Evolutionary conservation across 2,329 filamentous ascomycete species (phyloP), one percentile per base, ranked within the genome.

Genomic region (Aspergillus sp.): DNA sequence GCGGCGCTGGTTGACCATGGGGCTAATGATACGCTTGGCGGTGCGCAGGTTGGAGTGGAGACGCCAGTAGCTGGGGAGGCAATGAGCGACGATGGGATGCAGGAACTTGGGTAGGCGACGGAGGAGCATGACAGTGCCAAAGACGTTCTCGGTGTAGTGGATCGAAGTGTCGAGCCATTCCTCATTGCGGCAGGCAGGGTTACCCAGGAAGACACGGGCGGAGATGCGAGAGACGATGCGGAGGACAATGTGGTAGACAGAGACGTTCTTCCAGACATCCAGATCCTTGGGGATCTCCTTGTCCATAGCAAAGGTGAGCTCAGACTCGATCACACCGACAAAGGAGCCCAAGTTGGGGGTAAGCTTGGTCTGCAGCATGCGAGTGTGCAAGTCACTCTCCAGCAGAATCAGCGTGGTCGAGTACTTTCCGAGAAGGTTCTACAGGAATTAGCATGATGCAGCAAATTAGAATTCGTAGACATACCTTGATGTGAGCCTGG

Each of bases 321-420:
- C 53, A 11, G 41, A 43, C 40, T 48, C 42, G 19, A 52, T 40
- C 11, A 40, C 39, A 29, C 41, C 32, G 4, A 51, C 35, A 12
- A 50, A 47, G 7, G 32, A 29, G 3, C 40, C 48, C 12, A 59
- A 38, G 26, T 53, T 50, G 8, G 56, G 52, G 2, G 54, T 59
- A 27, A 57, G 40, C 37, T 49, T 52, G 13, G 39, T 35, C 39
- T 41, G 39, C 4, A 41, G 31, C 12, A 33, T 28, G 12, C 39
- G 39, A 33, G 39, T 41, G 13, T 33, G 30, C 13, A 35, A 26
- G 39, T 41, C 11, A 26, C 39, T 35, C 27, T 41, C 39, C 26
- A 39, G 26, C 6, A 41, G 32, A n/a, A 41, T 13, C 32, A 33
- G 30, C 26, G 26, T 35, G 26, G 30, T 33, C 9, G 26, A 27